These are phyloP conservation scores for Tuber melanosporum DNA, from an alignment of 495 filamentous ascomycete species.

Conservation along the genomic window DNA sequence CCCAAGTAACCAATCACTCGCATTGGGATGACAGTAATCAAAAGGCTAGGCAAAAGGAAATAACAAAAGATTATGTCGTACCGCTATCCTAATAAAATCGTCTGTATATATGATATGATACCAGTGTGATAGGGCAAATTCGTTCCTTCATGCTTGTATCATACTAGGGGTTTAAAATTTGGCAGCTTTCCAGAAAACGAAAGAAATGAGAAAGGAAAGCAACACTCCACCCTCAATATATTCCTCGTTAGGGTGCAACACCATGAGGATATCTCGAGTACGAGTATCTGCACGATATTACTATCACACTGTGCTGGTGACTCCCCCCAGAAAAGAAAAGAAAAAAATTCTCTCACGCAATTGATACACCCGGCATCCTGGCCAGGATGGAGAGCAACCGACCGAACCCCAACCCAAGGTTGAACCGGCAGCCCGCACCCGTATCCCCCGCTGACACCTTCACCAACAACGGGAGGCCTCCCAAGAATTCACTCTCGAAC, in stretches of 20 bases:
- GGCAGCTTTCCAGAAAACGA: neutral
- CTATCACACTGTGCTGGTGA: neutral
- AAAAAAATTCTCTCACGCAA: neutral
- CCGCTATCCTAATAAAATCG: neutral
- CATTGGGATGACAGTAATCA: neutral
- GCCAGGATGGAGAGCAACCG: neutral
- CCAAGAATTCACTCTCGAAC: neutral
- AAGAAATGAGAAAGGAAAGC: neutral
- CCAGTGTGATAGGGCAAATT: neutral
- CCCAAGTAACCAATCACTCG: neutral
- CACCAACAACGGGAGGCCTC: neutral
- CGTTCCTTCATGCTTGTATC: neutral
- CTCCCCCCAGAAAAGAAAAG: neutral
- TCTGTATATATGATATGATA: neutral
- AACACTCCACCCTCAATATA: neutral
- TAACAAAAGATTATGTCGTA: neutral
- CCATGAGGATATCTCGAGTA: no score
- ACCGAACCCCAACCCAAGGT: conserved; percentile 2
- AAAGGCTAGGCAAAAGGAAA: neutral
- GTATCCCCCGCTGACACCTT: neutral
- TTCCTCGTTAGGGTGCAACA: neutral
- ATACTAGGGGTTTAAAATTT: neutral
- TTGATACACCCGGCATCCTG: neutral
- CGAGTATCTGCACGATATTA: no score
- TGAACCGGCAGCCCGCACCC: conserved; percentile 1